These are phyloP conservation scores for Ceratobasidium papillatum DNA, from an alignment of 1,284 basidiomycete genomes.

Conservation along the genomic window DNA sequence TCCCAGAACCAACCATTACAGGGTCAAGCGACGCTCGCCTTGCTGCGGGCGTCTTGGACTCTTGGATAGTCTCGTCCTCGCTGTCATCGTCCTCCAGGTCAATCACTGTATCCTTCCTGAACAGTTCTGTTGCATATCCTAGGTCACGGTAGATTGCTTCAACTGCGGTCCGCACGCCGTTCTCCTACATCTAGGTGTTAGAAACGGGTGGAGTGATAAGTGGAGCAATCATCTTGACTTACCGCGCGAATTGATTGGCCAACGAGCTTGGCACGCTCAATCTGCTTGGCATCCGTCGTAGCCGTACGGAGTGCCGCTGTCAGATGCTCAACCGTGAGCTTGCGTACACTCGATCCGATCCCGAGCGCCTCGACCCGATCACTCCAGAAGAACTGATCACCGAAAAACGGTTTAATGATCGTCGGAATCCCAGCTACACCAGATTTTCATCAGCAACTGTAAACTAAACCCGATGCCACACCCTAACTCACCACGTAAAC, in stretches of 20 bases:
- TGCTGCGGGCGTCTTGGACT: slow-evolving; percentile 40
- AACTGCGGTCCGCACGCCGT: slow-evolving; percentile 87
- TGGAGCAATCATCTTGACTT: slow-evolving; percentile 48
- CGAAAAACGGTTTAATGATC: slow-evolving; percentile 97
- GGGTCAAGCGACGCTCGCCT: slow-evolving; percentile 40
- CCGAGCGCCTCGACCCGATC: slow-evolving; percentile 93
- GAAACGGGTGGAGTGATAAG: background rate
- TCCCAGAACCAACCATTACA: slow-evolving; percentile 22
- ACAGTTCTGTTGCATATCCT: slow-evolving; percentile 70
- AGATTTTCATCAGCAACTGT: slow-evolving; percentile 41
- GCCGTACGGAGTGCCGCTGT: slow-evolving; percentile 80
- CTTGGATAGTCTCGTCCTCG: slow-evolving; percentile 39
- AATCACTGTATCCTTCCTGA: slow-evolving; percentile 14
- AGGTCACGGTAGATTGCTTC: slow-evolving; percentile 93
- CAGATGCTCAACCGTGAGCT: slow-evolving; percentile 80
- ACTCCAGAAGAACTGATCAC: slow-evolving; percentile 97
- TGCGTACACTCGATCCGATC: slow-evolving; percentile 84
- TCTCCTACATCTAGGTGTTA: slow-evolving; percentile 66
- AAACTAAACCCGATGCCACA: slow-evolving; percentile 40
- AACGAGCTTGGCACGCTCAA: slow-evolving; percentile 80
- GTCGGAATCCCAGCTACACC: slow-evolving; percentile 87
- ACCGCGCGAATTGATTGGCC: slow-evolving; percentile 87
- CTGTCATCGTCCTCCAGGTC: slow-evolving; percentile 24
- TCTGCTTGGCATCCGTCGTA: slow-evolving; percentile 88
- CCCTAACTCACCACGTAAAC: slow-evolving; percentile 73